Evolutionary conservation across 345 rosid genomes (phyloP), one percentile per base, ranked within the genome.

Genomic region (Clausena lansium): DNA sequence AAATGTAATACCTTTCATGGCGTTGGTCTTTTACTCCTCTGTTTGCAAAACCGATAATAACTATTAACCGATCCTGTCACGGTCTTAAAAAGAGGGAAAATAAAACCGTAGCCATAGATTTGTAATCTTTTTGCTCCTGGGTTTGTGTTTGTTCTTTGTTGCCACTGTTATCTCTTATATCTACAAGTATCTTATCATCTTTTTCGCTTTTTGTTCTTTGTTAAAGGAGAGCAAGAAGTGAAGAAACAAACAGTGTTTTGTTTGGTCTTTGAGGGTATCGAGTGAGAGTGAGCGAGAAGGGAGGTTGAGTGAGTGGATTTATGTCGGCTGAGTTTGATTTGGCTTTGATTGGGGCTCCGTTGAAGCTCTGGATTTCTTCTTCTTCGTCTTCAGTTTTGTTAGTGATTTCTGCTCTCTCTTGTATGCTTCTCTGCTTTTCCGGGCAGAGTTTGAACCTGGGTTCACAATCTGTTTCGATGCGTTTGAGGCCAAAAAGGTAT

Each of bases 241-340:
- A 66, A 60, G 28, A 65, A 55, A 45, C 50, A 45, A 45, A 14
- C 50, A 45, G 5, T 45, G 50, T 13, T 45, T 30, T 45, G 50
- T 11, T 45, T 45, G 50, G 50, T 45, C 4, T 45, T 17, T 45
- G 50, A 55, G 35, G 30, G 20, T 36, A 20, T 17, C 13, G 65
- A 32, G 65, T n/a, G 52, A 27, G 64, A 38, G 65, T 15, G 76
- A 45, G 78, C 32, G 58, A 66, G 20, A 28, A 62, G 74, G 60
- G 80, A 73, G 83, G 75, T 54, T 60, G 78, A 39, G 77, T 35
- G 41, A 74, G 92, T 68, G 85, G 88, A 88, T 97, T 86, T 94
- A 91, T 97, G 99, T 91, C 96, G 94, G 94, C 92, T 89, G 87
- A 80, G 76, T 86, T 82, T 89, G 90, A 81, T 80, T 84, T 89